Evolutionary conservation across 805 yeast genomes (phyloP).

Genomic region (Starmerella bombi): DNA sequence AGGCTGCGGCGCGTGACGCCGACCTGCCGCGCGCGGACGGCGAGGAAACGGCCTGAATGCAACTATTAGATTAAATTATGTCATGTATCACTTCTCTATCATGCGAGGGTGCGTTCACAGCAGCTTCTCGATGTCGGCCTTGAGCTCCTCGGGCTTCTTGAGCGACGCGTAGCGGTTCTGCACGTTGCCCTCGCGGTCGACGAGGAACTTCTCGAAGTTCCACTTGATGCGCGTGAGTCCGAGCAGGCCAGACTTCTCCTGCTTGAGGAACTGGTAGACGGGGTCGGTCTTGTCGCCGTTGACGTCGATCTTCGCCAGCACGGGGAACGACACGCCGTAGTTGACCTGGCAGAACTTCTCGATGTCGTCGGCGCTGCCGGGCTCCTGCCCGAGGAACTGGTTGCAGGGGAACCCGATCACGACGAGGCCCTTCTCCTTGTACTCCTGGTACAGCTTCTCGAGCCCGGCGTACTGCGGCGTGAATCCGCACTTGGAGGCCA

Average conservation of each 20-base stretch:
- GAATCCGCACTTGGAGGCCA: constrained; percentile 74
- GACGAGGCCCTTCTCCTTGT: constrained; percentile 47
- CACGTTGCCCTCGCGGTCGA: constrained; percentile 46
- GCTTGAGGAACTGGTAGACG: constrained; percentile 66
- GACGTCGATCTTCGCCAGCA: constrained; percentile 75
- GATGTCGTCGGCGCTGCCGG: constrained; percentile 50
- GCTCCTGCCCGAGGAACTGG: constrained; percentile 80
- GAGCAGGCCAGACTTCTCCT: constrained; percentile 42
- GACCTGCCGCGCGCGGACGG: background rate
- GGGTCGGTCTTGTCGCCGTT: constrained; percentile 75
- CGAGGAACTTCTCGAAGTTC: constrained; percentile 68
- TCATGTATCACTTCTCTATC: too few species aligned
- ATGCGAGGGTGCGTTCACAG: too few species aligned
- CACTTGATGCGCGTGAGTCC: constrained; percentile 64
- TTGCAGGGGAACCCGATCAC: constrained; percentile 85
- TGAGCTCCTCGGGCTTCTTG: constrained; percentile 52
- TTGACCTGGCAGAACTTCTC: constrained; percentile 59
- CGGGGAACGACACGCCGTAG: constrained; percentile 87
- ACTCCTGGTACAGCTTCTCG: constrained; percentile 54
- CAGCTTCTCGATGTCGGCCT: constrained; percentile 44
- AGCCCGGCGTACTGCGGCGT: constrained; percentile 69
- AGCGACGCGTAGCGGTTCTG: constrained; percentile 54
- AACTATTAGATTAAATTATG: too few species aligned
- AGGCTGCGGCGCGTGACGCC: constrained; percentile 16
- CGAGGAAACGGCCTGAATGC: too few species aligned